These are phyloP conservation scores for Vaccinium vitisidaea DNA, from an alignment of 148 eudicot species.

Conservation along the genomic window DNA sequence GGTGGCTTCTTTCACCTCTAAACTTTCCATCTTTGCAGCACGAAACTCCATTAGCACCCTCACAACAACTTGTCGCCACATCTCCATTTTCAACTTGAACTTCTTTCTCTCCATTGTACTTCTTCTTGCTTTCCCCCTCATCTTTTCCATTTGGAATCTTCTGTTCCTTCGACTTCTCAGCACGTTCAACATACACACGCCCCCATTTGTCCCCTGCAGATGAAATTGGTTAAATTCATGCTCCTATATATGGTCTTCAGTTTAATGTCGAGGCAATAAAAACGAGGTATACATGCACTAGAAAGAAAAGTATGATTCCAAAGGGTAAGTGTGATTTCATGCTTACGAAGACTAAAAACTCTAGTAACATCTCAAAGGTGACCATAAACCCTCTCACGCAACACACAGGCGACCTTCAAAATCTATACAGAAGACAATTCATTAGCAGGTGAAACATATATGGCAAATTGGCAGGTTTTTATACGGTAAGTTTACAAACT, in stretches of 20 bases:
- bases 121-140: conserved; percentile 28
- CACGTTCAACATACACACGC: conserved; percentile 30
- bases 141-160: conserved; percentile 40
- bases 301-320: too few species aligned
- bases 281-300: too few species aligned
- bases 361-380: too few species aligned
- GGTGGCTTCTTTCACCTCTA: conserved; percentile 33
- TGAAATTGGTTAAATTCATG: conserved; percentile 2
- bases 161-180: conserved; percentile 41
- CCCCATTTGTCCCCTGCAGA: conserved; percentile 93
- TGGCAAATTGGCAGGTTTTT: too few species aligned
- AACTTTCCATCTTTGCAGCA: conserved; percentile 57
- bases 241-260: background rate
- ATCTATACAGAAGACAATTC: too few species aligned
- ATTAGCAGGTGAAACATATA: too few species aligned
- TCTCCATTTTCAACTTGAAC: conserved; percentile 34
- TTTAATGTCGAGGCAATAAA: background rate
- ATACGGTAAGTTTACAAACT: too few species aligned
- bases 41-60: conserved; percentile 64
- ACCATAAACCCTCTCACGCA: too few species aligned
- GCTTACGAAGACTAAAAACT: too few species aligned
- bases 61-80: conserved; percentile 60
- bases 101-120: conserved; percentile 27
- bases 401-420: too few species aligned
- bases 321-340: too few species aligned